These are phyloP conservation scores for Periconia digitata DNA, from an alignment of 2,329 filamentous ascomycete species.

Conservation along the genomic window DNA sequence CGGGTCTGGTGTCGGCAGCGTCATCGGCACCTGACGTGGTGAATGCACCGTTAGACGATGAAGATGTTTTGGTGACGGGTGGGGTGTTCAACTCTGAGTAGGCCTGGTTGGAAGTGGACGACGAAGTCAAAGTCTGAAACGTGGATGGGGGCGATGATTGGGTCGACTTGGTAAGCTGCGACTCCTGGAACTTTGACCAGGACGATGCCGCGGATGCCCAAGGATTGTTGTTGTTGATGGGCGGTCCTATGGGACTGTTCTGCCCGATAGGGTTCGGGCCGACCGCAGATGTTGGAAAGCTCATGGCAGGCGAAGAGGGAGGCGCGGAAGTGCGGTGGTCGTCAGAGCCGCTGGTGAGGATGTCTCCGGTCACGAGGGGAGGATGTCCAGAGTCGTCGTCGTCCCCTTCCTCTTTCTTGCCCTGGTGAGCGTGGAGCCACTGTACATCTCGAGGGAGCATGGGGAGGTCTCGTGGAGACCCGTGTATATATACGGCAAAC, in stretches of 20 bases:
- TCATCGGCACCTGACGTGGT: neutral
- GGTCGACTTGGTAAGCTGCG: neutral
- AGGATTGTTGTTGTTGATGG: neutral
- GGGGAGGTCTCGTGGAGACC: neutral
- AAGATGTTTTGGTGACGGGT: neutral
- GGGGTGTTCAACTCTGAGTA: neutral
- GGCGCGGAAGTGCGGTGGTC: neutral
- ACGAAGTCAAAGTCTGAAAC: neutral
- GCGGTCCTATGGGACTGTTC: neutral
- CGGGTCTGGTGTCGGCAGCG: neutral
- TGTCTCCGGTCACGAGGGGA: neutral
- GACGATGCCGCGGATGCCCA: neutral
- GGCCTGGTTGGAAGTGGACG: neutral
- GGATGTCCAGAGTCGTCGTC: neutral
- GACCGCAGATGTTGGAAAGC: neutral
- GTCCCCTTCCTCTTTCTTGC: neutral
- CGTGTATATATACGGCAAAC: neutral
- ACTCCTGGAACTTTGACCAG: neutral
- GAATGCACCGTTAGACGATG: neutral
- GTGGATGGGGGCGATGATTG: neutral
- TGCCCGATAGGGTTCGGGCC: no score
- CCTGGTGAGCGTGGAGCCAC: neutral
- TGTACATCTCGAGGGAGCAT: neutral
- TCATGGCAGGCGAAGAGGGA: neutral
- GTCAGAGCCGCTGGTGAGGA: neutral